phyloP scores from a whole-genome alignment of 805 yeast species.

The Metschnikowia vanudenii region DNA sequence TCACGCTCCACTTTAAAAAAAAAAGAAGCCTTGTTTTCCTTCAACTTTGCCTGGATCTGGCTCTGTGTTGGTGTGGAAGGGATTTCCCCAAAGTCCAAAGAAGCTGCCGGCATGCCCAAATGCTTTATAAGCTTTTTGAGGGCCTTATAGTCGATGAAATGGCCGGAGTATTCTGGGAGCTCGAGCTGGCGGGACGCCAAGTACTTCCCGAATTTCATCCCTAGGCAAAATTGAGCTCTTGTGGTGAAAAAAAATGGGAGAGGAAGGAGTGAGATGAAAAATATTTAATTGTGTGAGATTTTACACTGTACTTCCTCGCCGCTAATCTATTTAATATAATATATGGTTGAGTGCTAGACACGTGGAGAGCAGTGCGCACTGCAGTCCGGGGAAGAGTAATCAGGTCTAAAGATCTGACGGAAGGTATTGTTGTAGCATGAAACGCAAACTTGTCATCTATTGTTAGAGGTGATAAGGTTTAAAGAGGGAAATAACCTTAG shows the following conservation, averaged over 20 bases:
- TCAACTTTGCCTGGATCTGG: constrained; percentile 50
- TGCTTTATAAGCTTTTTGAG: constrained; percentile 88
- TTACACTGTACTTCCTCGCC: neutral
- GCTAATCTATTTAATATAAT: neutral
- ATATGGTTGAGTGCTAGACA: neutral
- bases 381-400: constrained; percentile 10
- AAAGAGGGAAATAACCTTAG: no score
- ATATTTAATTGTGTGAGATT: neutral
- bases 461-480: no score
- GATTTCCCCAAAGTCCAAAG: constrained; percentile 15
- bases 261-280: no score
- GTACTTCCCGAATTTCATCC: constrained; percentile 89
- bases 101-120: constrained; percentile 49
- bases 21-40: constrained; percentile 87
- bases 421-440: no score
- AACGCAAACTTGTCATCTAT: no score
- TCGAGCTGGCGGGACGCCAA: constrained; percentile 92
- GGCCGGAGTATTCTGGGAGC: constrained; percentile 90
- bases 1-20: constrained; percentile 91
- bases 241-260: no score
- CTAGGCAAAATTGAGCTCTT: no score
- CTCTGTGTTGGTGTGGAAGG: constrained; percentile 26
- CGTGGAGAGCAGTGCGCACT: constrained; percentile 8
- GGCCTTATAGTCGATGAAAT: constrained; percentile 93
- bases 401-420: no score